A percentile compares a stretch with the other conserved stretches of the same genome.
phyloP scores from a whole-genome alignment of 2,329 filamentous ascomycete species.

The Chaetothyriales sp. region DNA sequence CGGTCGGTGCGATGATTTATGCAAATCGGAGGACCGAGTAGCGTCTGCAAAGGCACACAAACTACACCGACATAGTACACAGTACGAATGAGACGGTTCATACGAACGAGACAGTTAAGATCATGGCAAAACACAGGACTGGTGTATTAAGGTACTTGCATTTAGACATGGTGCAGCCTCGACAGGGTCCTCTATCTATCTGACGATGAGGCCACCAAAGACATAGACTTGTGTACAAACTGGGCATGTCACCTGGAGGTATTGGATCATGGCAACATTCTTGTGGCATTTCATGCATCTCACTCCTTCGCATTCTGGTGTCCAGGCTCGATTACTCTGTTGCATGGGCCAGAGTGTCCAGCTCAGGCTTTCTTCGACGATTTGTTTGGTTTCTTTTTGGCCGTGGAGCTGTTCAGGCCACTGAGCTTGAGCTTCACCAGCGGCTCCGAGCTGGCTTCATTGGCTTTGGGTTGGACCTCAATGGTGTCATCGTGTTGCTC shows the following conservation, averaged over 20 bases:
- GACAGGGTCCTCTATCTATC: not conserved
- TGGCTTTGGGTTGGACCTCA: slow-evolving; percentile 12
- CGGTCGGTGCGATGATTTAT: too few relatives aligned
- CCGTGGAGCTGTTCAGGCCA: not conserved
- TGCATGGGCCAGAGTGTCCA: not conserved
- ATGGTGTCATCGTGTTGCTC: slow-evolving; percentile 14
- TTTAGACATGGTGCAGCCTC: not conserved
- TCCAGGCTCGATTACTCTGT: too few relatives aligned
- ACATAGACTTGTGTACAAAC: not conserved
- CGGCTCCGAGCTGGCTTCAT: slow-evolving; percentile 11
- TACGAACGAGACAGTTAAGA: too few relatives aligned
- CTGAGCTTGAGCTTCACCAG: slow-evolving; percentile 16
- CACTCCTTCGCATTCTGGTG: not conserved
- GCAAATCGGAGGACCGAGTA: too few relatives aligned
- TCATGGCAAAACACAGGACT: too few relatives aligned
- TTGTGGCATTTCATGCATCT: not conserved
- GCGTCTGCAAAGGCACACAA: too few relatives aligned
- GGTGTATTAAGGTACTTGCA: too few relatives aligned
- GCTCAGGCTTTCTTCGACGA: not conserved
- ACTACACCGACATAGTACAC: too few relatives aligned
- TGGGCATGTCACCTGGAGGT: too few relatives aligned
- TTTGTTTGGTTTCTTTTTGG: not conserved
- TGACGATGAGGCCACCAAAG: not conserved
- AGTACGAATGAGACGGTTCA: too few relatives aligned
- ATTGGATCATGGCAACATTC: not conserved